phyloP scores from a whole-genome alignment of 2,329 filamentous ascomycete genomes.

The Aschersonia sp. region DNA sequence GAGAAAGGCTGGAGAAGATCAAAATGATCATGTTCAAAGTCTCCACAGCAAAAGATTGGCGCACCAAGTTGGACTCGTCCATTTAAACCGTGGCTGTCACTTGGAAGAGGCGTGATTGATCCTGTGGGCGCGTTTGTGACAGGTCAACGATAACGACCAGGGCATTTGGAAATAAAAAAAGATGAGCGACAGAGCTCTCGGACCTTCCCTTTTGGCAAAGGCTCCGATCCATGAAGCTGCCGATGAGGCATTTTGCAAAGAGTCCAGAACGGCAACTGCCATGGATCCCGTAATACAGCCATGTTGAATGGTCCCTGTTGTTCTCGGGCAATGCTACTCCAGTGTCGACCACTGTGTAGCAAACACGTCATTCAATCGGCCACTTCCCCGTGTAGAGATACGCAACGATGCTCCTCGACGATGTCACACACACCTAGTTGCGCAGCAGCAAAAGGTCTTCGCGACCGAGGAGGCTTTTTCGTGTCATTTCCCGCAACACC shows the following conservation, averaged over 20 bases:
- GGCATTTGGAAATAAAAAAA: too few species aligned
- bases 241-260: neutral
- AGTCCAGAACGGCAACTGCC: neutral
- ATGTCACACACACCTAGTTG: neutral
- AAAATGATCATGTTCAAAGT: too few species aligned
- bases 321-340: neutral
- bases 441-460: too few species aligned
- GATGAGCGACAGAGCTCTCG: too few species aligned
- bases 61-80: too few species aligned
- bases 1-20: neutral
- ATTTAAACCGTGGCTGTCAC: too few species aligned
- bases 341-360: neutral
- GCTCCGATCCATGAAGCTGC: neutral
- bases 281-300: neutral
- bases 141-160: too few species aligned
- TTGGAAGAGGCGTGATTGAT: too few species aligned
- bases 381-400: neutral
- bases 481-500: neutral
- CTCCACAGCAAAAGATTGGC: too few species aligned
- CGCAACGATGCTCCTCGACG: neutral
- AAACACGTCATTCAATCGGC: slow-evolving; percentile 1
- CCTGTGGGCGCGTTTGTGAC: too few species aligned
- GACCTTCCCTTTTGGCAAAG: neutral
- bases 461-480: neutral
- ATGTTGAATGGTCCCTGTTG: neutral